Evolutionary conservation across 2,329 filamentous ascomycete genomes (phyloP), one percentile per base, ranked within the genome.

Genomic region (Fonsecaea erecta): DNA sequence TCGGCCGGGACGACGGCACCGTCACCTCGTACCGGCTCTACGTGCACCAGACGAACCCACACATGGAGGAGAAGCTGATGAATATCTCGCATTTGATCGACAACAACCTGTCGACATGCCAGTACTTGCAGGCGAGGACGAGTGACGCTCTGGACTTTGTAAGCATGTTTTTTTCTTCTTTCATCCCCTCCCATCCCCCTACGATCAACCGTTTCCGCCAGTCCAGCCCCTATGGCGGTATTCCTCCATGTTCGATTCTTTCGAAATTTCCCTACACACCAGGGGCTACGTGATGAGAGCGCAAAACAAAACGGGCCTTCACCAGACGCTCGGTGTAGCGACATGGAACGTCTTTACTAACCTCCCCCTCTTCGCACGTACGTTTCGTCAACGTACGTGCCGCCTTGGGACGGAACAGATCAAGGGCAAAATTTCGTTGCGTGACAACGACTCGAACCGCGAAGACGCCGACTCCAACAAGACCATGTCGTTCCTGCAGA

Each of bases 401-500:
- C 37, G 37, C 11, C 3, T 11, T 8, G 37, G 14, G 14, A 16
- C 6, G 37, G 11, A n/a, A 32, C n/a, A 63, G 60, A 64, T 64
- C 46, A 64, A 64, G 24, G 62, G 62, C 32, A 59, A 60, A 30
- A 60, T 64, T 24, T 46, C 62, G 12, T 37, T 59, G 12, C 24
- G 34, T 35, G 62, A 64, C 51, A 64, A 60, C 34, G 55, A 56
- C 6, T 53, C 63, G 9, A 52, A 55, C 43, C 46, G 43, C n/a
- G 59, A 65, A 18, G 63, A 65, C 46, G 63, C 63, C 57, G 58
- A 65, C 35, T 57, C 51, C 37, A 65, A 65, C 63, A 65, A 62
- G n/a, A 58, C 59, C 34, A 65, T 65, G 58, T 51, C 34, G 5
- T 61, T 65, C 58, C 30, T 65, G 21, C 57, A 61, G 26, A 65